These are phyloP conservation scores for Hansenula lynferdii DNA, from an alignment of 1,139 yeast species.

Conservation along the genomic window DNA sequence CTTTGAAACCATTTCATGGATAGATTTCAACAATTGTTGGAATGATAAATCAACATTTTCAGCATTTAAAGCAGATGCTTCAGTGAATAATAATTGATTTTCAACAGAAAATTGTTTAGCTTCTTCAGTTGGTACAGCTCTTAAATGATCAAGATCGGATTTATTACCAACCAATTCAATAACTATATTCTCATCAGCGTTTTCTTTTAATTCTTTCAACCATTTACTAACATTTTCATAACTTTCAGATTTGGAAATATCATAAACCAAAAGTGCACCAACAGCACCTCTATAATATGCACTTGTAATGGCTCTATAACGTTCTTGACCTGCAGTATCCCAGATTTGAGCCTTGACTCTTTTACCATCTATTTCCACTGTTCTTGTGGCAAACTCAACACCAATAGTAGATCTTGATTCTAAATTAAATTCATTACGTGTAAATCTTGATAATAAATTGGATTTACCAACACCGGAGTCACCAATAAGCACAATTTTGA, in stretches of 20 bases:
- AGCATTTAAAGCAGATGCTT: conserved; percentile 94
- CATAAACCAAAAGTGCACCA: conserved; percentile 94
- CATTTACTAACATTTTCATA: conserved; percentile 94
- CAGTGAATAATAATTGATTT: conserved; percentile 87
- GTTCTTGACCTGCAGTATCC: conserved; percentile 99
- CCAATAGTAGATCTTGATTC: conserved; percentile 96
- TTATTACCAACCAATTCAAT: conserved; percentile 96
- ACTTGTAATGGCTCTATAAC: conserved; percentile 95
- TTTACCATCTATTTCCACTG: conserved; percentile 91
- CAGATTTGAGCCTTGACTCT: conserved; percentile 97
- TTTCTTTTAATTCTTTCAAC: conserved; percentile 93
- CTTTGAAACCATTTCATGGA: conserved; percentile 87
- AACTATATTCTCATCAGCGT: conserved; percentile 95
- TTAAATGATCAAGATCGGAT: conserved; percentile 89
- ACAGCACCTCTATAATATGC: conserved; percentile 98
- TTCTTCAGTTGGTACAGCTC: conserved; percentile 98
- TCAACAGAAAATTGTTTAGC: conserved; percentile 95
- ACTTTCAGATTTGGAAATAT: conserved; percentile 87
- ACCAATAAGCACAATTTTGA: conserved; percentile 94
- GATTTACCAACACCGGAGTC: conserved; percentile 98
- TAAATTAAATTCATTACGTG: conserved; percentile 91
- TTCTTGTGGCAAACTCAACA: conserved; percentile 96
- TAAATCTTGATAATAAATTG: conserved; percentile 87
- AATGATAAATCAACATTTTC: conserved; percentile 95
- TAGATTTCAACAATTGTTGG: conserved; percentile 86